phyloP scores from a whole-genome alignment of 225 moss, liverwort and hornwort species.

The Anthoceros angustus region DNA sequence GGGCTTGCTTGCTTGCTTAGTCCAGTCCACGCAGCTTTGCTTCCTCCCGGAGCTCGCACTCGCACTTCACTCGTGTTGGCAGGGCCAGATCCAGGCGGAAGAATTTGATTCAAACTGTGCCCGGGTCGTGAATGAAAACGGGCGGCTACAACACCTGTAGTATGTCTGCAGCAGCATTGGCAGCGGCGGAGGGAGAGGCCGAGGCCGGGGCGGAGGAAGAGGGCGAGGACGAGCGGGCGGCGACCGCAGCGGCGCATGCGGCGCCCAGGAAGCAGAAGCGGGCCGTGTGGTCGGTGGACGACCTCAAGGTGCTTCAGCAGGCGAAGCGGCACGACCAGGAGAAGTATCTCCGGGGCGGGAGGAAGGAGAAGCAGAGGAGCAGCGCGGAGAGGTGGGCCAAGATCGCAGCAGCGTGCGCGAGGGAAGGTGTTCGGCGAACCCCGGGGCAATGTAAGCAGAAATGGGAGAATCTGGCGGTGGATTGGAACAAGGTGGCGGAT shows the following conservation, averaged over 20 bases:
- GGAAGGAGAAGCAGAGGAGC: slow-evolving; percentile 1
- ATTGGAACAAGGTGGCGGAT: background rate
- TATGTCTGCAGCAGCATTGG: no score
- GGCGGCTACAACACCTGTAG: no score
- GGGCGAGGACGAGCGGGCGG: background rate
- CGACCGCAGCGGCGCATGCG: no score
- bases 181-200: no score
- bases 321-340: slow-evolving; percentile 4
- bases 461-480: slow-evolving; percentile 1
- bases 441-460: slow-evolving; percentile 2
- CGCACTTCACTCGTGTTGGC: no score
- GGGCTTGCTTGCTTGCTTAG: no score
- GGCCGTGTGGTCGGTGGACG: background rate
- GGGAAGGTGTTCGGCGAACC: background rate
- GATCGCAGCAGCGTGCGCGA: background rate
- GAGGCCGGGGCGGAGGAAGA: background rate
- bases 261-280: background rate
- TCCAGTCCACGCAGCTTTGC: no score
- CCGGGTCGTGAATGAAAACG: no score
- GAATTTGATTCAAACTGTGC: no score
- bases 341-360: background rate
- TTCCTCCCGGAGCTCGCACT: no score
- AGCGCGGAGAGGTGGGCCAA: background rate
- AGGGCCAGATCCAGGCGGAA: no score
- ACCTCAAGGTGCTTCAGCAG: background rate